Evolutionary conservation across 371 early-diverging fungal genomes (phyloP), one percentile per base, ranked within the genome.

Genomic region (Mortierella sp.): DNA sequence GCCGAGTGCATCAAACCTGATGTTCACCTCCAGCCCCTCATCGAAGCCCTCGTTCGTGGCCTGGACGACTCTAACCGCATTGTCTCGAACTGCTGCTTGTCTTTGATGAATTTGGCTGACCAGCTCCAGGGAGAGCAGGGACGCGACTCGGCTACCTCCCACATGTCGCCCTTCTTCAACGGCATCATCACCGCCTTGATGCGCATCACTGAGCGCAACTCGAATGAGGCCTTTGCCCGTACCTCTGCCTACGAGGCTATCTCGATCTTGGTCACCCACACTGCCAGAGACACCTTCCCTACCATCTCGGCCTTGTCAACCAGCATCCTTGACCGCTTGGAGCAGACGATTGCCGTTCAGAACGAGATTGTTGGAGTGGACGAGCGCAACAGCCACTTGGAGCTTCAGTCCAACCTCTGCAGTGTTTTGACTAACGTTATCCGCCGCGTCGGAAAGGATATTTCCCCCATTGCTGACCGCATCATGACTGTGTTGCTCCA

Each of bases 181-280:
- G 93, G 92, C 38, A 92, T 97, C 55, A 83, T 97, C 48, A 89
- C 89, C 12, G 94, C 96, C 21, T 91, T 98, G 44, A 89, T 97
- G 88, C 90, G 91, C 83, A 93, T 94, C 72, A 95, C 96, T 48
- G 96, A 95, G 41, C 89, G 92, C 49, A 84, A 89, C 78, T 85
- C 88, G 70, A 93, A 94, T 79, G 97, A 97, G 81, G 88, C 94
- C 82, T 96, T 96, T 88, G 92, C 97, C 70, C 93, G 97, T 81
- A 96, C 97, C 0, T 96, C 98, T 24, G 96, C 96, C 14, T 98
- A 98, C 87, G 98, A 98, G 88, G 96, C 98, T 38, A 93, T 98
- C 82, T 94, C 97, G 4, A 91, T 94, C 5, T 89, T 98, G 58
- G 93, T 95, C 38, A 89, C 90, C 83, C 89, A 90, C 48, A 92